Evolutionary conservation across 192 early-diverging fungal genomes (phyloP).

Genomic region (Lunasporangiospora selenospora): DNA sequence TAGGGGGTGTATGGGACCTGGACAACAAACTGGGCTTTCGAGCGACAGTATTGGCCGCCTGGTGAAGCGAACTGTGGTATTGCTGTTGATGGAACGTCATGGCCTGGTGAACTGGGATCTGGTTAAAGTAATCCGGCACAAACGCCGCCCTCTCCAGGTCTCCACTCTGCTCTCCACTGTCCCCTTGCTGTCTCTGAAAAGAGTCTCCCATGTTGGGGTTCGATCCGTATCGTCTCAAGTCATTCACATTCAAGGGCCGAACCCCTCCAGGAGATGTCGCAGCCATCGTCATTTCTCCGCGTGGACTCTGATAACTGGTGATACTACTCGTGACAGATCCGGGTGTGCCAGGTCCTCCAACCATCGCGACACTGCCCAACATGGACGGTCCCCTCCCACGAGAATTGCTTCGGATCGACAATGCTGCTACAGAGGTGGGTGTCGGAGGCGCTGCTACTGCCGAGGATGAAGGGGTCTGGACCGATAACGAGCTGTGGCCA

Average conservation of each 20-base stretch:
- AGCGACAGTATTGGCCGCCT: conserved; percentile 2
- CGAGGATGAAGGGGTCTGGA: no score
- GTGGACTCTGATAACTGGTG: conserved; percentile 1
- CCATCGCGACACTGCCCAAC: no score
- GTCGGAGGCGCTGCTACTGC: conserved; percentile 12
- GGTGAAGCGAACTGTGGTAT: conserved; percentile 1
- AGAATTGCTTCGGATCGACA: conserved; percentile 30
- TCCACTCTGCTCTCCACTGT: neutral
- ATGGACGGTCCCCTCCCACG: neutral
- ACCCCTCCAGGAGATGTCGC: neutral
- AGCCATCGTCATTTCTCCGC: neutral
- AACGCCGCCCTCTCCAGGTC: no score
- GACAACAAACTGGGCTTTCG: conserved; percentile 18
- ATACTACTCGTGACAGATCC: conserved; percentile 7
- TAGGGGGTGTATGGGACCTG: neutral
- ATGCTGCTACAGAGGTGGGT: conserved; percentile 21
- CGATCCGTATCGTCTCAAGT: conserved; percentile 9
- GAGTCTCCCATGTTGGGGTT: neutral
- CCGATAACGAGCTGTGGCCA: no score
- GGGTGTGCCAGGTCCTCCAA: conserved; percentile 18
- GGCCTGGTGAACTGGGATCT: neutral
- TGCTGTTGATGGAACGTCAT: conserved; percentile 15
- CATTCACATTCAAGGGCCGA: no score
- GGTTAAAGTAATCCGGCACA: conserved; percentile 23
- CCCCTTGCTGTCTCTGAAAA: no score